Evolutionary conservation across 768 basidiomycete species (phyloP).

Genomic region (Kwoniella newhampshirensis): DNA sequence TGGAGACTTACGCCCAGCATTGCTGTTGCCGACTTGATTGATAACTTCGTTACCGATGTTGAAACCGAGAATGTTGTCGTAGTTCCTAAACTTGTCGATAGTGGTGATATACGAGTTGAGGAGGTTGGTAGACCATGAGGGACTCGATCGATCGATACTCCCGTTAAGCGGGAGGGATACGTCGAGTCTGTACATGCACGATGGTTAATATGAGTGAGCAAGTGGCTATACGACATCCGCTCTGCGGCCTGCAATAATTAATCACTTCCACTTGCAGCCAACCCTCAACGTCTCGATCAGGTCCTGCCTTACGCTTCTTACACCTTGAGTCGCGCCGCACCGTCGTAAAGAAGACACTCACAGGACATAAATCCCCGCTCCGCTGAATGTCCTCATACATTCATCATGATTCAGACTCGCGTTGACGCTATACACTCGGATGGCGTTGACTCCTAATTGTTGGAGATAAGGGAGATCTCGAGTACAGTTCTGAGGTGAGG

Average conservation of each 20-base stretch:
- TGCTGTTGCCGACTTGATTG: slow-evolving; percentile 61
- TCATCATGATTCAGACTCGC: slow-evolving; percentile 77
- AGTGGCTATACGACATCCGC: slow-evolving; percentile 4
- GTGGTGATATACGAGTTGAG: slow-evolving; percentile 74
- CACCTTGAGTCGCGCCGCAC: no score
- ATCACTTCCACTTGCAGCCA: no score
- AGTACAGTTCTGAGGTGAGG: slow-evolving; percentile 65
- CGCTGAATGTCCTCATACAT: slow-evolving; percentile 76
- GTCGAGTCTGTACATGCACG: slow-evolving; percentile 65
- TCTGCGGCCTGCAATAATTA: no score
- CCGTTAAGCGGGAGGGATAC: slow-evolving; percentile 81
- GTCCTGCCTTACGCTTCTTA: no score
- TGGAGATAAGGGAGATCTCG: slow-evolving; percentile 78
- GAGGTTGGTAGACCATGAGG: slow-evolving; percentile 79
- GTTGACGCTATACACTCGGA: slow-evolving; percentile 85
- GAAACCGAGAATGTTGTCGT: slow-evolving; percentile 83
- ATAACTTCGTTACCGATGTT: slow-evolving; percentile 85
- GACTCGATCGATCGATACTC: slow-evolving; percentile 65
- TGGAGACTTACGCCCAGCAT: slow-evolving; percentile 58
- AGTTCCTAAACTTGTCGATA: slow-evolving; percentile 74
- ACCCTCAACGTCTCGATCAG: no score
- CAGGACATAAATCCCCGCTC: slow-evolving; percentile 86
- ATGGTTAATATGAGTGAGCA: no score
- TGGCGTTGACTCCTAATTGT: slow-evolving; percentile 72
- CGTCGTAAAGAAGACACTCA: slow-evolving; percentile 57